Base-by-base conservation (phyloP, 306 rosid genomes). In the Gastrolobium villosum region DNA sequence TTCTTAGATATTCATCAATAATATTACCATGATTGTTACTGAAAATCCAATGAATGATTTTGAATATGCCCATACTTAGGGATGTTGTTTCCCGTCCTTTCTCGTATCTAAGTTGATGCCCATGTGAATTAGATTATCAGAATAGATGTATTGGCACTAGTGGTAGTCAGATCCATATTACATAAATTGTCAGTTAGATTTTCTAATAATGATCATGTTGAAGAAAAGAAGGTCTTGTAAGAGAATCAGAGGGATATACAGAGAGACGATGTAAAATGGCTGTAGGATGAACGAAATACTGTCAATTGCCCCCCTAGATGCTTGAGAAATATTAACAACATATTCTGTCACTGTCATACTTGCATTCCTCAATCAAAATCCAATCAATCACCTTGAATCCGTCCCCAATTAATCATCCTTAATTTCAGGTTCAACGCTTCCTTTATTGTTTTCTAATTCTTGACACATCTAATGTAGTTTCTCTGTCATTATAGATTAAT, bases 91-190 rank as follows among this genome's bases (percentile, higher is more conserved):
- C 13, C 10, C 8, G 52, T 72, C 64, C 32, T 65, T 53, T 73
- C 28, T 37, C 13, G 3, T 64, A 63, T 70, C 34, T 62, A 52
- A 11, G 40, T 41, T 40, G 59, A n/a, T 5, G 32, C 68, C 26
- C n/a, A 7, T 9, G 11, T 0, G 6, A 44, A 45, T 32, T 36
- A 31, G 59, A 34, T 36, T 43, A 59, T 74, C 43, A 74, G 45
- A 74, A 32, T 59, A n/a, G 15, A 20, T 59, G 32, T 30, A 73
- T 14, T 15, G 52, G 65, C n/a, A 49, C 34, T 61, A 7, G 66
- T 26, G 34, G 43, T 49, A 28, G 20, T 76, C 63, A 46, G 49
- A 46, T 79, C 65, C 40, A 70, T 20, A 70, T 79, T 48, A 37
- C 26, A 20, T 69, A 31, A 36, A 40, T 75, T 6, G 15, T 62